These are phyloP conservation scores for Acer yangbiense DNA, from an alignment of 345 rosid species.

Conservation along the genomic window DNA sequence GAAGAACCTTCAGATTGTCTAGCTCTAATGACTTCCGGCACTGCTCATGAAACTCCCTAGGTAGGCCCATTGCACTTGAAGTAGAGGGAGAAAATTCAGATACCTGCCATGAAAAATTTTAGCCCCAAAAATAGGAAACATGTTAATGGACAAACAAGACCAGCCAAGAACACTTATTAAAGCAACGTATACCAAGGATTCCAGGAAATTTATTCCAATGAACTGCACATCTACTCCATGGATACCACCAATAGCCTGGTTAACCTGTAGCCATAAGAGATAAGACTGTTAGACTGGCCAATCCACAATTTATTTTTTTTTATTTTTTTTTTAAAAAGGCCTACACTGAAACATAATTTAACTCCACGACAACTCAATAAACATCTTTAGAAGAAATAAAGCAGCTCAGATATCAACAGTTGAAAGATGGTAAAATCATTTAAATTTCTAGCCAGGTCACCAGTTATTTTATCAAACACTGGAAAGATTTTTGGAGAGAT, in stretches of 20 bases:
- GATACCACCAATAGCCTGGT: conserved; percentile 77
- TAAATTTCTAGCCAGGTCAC: not conserved
- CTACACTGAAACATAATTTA: not conserved
- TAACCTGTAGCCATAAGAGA: conserved; percentile 57
- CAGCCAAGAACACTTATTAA: conserved; percentile 17
- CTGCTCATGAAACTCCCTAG: conserved; percentile 92
- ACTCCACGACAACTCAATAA: conserved; percentile 1
- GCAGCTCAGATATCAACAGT: not conserved
- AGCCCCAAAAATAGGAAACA: conserved; percentile 12
- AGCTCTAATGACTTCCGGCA: conserved; percentile 80
- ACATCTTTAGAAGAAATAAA: not conserved
- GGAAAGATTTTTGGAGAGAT: not conserved
- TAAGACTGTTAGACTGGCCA: too few species aligned
- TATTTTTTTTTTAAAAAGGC: not conserved
- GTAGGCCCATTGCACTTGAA: conserved; percentile 95
- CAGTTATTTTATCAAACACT: not conserved
- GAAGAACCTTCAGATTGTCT: conserved; percentile 74
- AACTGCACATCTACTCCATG: conserved; percentile 84
- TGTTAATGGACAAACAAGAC: conserved; percentile 19
- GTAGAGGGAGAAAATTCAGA: conserved; percentile 97
- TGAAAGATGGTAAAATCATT: not conserved
- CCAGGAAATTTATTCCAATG: conserved; percentile 80
- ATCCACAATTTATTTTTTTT: too few species aligned
- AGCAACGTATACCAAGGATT: conserved; percentile 68
- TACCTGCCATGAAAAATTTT: conserved; percentile 50